phyloP scores from a whole-genome alignment of 2,329 filamentous ascomycete species.

The Fusarium sp. region DNA sequence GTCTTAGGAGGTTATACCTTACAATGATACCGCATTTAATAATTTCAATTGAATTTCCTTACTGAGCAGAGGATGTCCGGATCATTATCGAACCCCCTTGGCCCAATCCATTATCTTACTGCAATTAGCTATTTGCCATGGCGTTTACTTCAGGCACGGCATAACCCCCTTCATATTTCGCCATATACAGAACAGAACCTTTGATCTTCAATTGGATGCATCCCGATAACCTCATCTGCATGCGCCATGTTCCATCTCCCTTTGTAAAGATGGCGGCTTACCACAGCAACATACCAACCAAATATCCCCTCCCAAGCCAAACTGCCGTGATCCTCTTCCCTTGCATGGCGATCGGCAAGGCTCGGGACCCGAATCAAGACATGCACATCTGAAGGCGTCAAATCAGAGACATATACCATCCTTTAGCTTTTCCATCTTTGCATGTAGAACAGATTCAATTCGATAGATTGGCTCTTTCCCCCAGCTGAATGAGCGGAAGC shows the following conservation, averaged over 20 bases:
- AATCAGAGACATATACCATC: constrained; percentile 25
- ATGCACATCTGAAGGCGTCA: constrained; percentile 16
- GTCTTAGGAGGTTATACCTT: too few species aligned
- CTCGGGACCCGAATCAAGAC: constrained; percentile 26
- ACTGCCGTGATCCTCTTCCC: constrained; percentile 25
- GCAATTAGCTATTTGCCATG: not conserved
- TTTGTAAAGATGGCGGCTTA: not conserved
- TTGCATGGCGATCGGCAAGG: constrained; percentile 39
- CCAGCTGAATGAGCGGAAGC: constrained; percentile 18
- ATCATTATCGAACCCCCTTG: too few species aligned
- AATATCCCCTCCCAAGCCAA: constrained; percentile 10
- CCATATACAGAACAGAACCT: not conserved
- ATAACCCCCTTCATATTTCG: not conserved
- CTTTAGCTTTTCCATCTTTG: constrained; percentile 11
- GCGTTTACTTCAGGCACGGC: constrained; percentile 2
- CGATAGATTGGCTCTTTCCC: constrained; percentile 9
- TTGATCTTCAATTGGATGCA: not conserved
- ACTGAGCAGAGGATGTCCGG: too few species aligned
- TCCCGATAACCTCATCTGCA: not conserved
- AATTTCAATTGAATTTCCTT: too few species aligned
- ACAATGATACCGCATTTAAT: too few species aligned
- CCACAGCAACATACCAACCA: constrained; percentile 19
- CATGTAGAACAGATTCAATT: constrained; percentile 1
- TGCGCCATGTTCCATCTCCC: constrained; percentile 3
- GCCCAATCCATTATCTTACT: too few species aligned